Conservation (phyloP, 169 alveolate genomes). For the Plasmodium fragile region DNA sequence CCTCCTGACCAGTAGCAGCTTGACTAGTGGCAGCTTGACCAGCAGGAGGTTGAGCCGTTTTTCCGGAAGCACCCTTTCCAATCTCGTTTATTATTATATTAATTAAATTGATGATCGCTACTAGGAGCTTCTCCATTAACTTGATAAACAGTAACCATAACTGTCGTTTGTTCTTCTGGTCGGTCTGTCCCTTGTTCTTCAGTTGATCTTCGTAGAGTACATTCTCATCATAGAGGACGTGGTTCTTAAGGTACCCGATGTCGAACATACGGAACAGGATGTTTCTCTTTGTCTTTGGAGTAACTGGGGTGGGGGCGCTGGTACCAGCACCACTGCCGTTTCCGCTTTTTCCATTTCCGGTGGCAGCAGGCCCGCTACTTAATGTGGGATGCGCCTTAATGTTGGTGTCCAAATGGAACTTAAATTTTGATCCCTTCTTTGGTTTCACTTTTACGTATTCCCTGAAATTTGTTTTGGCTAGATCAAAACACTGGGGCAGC, state of each 20-base stretch:
- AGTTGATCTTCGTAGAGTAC: slow-evolving; percentile 13
- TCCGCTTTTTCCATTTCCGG: neutral
- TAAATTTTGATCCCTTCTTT: slow-evolving; percentile 44
- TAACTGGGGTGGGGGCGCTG: neutral
- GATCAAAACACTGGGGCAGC: slow-evolving; percentile 28
- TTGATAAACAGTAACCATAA: neutral
- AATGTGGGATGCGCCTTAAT: neutral
- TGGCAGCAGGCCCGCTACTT: neutral
- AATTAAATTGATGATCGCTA: neutral
- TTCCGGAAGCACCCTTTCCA: neutral
- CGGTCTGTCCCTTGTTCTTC: neutral
- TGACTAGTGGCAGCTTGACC: neutral
- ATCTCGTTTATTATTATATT: neutral
- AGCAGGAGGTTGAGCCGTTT: neutral
- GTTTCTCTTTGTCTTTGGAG: neutral
- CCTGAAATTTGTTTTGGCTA: slow-evolving; percentile 34
- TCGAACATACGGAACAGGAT: slow-evolving; percentile 8
- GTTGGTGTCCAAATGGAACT: slow-evolving; percentile 7
- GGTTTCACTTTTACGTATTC: slow-evolving; percentile 21
- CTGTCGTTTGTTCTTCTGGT: neutral
- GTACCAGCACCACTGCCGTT: neutral
- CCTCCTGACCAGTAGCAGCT: neutral
- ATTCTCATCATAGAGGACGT: slow-evolving; percentile 33
- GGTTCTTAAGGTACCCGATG: slow-evolving; percentile 13
- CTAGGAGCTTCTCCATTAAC: neutral